Evolutionary conservation across 805 yeast species (phyloP), one percentile per base, ranked within the genome.

Genomic region (Saccharomyces eubayanus): DNA sequence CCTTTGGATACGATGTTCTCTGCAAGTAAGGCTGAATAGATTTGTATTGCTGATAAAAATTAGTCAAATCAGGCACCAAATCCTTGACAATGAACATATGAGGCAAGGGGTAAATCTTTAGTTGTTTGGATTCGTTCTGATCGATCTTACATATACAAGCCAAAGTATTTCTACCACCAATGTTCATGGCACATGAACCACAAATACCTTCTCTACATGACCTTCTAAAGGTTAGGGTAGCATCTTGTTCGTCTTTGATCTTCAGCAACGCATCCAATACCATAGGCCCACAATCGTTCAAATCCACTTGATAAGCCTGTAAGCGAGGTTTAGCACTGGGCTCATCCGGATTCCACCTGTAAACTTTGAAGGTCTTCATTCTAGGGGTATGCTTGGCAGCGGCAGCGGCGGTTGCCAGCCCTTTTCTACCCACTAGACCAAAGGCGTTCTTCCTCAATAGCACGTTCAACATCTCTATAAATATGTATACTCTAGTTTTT

Each of bases 151-250:
- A 90, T 62, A 94, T 77, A 77, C 99, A 94, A 40, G 99, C 99
- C 63, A 94, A 80, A 31, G 99, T 94, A 81, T 94, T 94, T 72
- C 87, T 81, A 63, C 99, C 99, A 60, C 96, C 96, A 72, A 94
- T 94, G 79, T 94, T 94, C 99, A 94, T 94, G 62, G 99, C 99
- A 78, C 99, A 94, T 6, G 98, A 92, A 53, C 99, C 99, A 78
- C 99, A 94, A 62, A 94, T 94, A 66, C 99, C 99, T 77, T 94
- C 99, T 78, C 99, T 89, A 77, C 99, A 94, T 47, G 97, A 90
- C 75, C 99, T 85, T 78, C 99, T 85, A 75, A 94, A 88, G 5
- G 99, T 94, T 70, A 94, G 81, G 31, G 97, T 88, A 48, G 97
- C 74, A 72, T 94, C 99, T 74, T 89, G 95, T 75, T 94, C 99